A percentile compares a stretch with the other conserved stretches of the same genome.
Conservation (phyloP, 2,329 filamentous ascomycete genomes). For the Trichoderma endophyticum region DNA sequence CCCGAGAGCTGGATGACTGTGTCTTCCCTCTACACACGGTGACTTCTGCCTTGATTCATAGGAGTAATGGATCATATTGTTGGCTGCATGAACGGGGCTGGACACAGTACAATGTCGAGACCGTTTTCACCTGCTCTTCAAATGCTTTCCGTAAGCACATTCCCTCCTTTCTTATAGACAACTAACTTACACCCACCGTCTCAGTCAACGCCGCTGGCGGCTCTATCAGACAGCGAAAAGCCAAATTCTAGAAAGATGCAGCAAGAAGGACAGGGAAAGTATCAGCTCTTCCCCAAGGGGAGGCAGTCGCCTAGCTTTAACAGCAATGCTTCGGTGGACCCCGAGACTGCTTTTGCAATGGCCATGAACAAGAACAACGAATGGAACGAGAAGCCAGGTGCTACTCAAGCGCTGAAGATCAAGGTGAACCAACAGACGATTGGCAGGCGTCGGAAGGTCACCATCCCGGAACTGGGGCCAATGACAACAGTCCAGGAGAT, state of each 20-base stretch:
- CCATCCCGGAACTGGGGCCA: slow-evolving; percentile 61
- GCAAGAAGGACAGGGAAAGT: slow-evolving; percentile 50
- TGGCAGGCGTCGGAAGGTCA: slow-evolving; percentile 59
- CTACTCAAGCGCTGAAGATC: slow-evolving; percentile 43
- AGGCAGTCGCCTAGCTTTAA: slow-evolving; percentile 43
- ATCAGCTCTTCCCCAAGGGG: slow-evolving; percentile 59
- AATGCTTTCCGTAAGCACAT: slow-evolving; percentile 42
- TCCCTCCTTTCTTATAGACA: background rate
- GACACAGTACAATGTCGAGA: slow-evolving; percentile 51
- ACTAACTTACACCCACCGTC: background rate
- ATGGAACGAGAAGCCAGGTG: slow-evolving; percentile 38
- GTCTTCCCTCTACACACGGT: slow-evolving; percentile 6
- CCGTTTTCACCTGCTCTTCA: slow-evolving; percentile 45
- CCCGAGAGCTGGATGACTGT: slow-evolving; percentile 10
- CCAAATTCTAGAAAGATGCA: slow-evolving; percentile 59
- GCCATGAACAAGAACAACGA: slow-evolving; percentile 42
- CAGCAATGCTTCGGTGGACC: slow-evolving; percentile 46
- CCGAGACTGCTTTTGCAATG: slow-evolving; percentile 47
- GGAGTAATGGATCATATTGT: slow-evolving; percentile 60
- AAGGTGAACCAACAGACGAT: slow-evolving; percentile 58
- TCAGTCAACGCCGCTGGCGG: slow-evolving; percentile 25
- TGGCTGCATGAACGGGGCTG: slow-evolving; percentile 52
- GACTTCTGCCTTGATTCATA: background rate
- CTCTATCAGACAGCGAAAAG: slow-evolving; percentile 42
- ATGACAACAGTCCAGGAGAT: slow-evolving; percentile 68